Percentiles rank a stretch among this genome's conserved stretches.
These are phyloP conservation scores for Eremothecium cymbalariae DNA, from an alignment of 1,139 yeast genomes.

Conservation along the genomic window DNA sequence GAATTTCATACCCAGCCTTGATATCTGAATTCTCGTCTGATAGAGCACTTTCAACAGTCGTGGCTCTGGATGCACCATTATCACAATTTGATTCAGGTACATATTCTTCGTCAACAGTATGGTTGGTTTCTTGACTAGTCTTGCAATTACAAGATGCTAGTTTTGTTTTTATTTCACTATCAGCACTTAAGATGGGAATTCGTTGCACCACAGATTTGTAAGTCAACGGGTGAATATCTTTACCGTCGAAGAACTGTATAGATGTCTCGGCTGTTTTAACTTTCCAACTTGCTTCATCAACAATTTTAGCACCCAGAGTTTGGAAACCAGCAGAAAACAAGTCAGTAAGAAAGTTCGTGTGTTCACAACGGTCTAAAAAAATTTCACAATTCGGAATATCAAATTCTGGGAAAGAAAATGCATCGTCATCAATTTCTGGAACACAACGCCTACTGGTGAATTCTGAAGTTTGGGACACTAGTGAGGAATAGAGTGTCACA, in stretches of 20 bases:
- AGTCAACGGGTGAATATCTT: neutral
- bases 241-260: constrained; percentile 2
- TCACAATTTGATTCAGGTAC: too few species aligned
- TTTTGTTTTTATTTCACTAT: neutral
- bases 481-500: too few species aligned
- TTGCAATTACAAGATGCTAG: constrained; percentile 3
- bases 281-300: neutral
- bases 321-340: constrained; percentile 5
- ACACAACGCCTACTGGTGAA: too few species aligned
- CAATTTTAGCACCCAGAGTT: constrained; percentile 3
- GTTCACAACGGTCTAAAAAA: constrained; percentile 1
- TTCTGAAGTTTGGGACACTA: too few species aligned
- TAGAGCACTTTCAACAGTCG: too few species aligned
- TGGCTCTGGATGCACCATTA: too few species aligned
- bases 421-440: constrained; percentile 4
- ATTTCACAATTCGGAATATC: constrained; percentile 2
- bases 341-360: neutral
- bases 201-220: constrained; percentile 1
- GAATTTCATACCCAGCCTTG: too few species aligned
- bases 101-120: too few species aligned
- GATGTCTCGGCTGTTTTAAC: neutral
- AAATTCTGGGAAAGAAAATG: constrained; percentile 1
- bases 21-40: too few species aligned
- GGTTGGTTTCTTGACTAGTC: too few species aligned
- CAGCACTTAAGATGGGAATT: neutral